These are phyloP conservation scores for Dendrobium huoshanense DNA, from an alignment of 106 monocot genomes.

Conservation along the genomic window DNA sequence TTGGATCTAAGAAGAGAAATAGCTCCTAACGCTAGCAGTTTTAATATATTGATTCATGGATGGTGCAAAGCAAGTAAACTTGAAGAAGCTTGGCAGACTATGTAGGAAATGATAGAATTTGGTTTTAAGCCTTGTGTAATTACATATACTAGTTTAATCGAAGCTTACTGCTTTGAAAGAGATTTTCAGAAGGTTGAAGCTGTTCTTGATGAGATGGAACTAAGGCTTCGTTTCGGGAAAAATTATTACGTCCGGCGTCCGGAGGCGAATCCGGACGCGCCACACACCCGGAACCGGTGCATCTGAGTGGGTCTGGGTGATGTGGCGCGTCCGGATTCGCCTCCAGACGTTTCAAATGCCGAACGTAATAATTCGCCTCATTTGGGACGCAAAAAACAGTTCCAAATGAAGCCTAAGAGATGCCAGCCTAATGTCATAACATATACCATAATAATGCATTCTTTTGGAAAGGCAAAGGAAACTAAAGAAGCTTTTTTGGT, in stretches of 20 bases:
- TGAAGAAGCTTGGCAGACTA: constrained; percentile 45
- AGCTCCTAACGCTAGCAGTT: constrained; percentile 56
- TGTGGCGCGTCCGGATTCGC: too few relatives aligned
- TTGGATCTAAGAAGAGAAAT: constrained; percentile 39
- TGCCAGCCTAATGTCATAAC: constrained; percentile 80
- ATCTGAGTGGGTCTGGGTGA: too few relatives aligned
- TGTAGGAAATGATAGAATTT: constrained; percentile 61
- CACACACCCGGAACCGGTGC: too few relatives aligned
- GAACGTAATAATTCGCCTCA: too few relatives aligned
- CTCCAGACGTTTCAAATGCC: too few relatives aligned
- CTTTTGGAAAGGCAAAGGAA: constrained; percentile 68
- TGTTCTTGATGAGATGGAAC: constrained; percentile 58
- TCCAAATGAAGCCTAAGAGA: background rate
- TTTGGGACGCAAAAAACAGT: too few relatives aligned
- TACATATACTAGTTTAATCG: constrained; percentile 67
- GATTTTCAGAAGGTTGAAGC: constrained; percentile 47
- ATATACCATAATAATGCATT: constrained; percentile 87
- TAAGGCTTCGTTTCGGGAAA: background rate
- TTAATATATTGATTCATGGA: constrained; percentile 72
- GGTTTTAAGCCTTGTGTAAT: constrained; percentile 81
- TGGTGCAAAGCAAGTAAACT: constrained; percentile 81
- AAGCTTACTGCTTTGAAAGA: constrained; percentile 68
- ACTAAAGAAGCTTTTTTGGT: constrained; percentile 49
- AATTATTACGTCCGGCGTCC: too few relatives aligned
- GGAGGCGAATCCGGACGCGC: too few relatives aligned